These are phyloP conservation scores for Chrysopogon serrulatus DNA, from an alignment of 176 grass and related monocot species.

Conservation along the genomic window DNA sequence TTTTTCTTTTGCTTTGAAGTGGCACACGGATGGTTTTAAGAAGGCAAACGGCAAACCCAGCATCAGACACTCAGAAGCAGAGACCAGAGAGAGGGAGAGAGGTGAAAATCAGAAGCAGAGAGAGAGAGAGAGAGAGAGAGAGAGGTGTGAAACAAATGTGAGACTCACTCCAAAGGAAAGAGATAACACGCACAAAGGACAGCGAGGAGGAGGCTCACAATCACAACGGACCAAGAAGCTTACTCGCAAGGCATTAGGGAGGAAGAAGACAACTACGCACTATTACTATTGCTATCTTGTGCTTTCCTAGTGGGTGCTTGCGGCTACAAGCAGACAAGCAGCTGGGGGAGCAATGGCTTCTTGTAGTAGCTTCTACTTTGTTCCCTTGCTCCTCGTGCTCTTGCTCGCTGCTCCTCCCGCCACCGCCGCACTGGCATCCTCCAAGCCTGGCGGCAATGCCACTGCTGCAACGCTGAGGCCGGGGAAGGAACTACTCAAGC, in stretches of 20 bases:
- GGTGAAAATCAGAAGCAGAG: background rate
- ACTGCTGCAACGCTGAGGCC: conserved; percentile 11
- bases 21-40: background rate
- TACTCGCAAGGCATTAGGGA: background rate
- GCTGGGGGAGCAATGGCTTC: conserved; percentile 39
- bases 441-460: background rate
- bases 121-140: background rate
- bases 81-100: too few relatives aligned
- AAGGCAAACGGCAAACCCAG: background rate
- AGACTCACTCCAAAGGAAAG: background rate
- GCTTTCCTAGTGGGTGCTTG: background rate
- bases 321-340: conserved; percentile 35
- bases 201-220: background rate
- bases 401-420: background rate
- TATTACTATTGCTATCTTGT: background rate
- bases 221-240: background rate
- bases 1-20: background rate
- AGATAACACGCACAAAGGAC: background rate
- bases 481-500: conserved; percentile 30
- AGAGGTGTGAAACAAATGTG: background rate
- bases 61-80: background rate
- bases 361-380: conserved; percentile 50
- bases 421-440: conserved; percentile 6
- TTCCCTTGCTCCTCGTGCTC: conserved; percentile 39
- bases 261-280: conserved; percentile 32